Conservation (phyloP, 1,139 yeast species). For the Debaryomyces coudertii region DNA sequence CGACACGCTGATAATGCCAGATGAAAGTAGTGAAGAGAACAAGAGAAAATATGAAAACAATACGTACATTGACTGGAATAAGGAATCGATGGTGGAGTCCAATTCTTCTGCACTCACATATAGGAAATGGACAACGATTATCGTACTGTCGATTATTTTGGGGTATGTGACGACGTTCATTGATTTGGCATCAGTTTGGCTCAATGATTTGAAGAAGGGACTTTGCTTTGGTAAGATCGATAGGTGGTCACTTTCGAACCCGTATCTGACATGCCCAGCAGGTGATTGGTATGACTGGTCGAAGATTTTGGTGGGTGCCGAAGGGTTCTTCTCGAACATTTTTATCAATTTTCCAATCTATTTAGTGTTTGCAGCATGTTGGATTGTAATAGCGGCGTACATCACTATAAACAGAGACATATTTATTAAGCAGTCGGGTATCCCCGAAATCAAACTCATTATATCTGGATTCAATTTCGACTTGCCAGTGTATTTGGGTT, state of each 20-base stretch:
- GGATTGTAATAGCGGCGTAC: conserved; percentile 33
- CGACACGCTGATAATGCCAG: not conserved
- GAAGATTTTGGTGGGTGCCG: conserved; percentile 28
- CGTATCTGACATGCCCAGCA: conserved; percentile 49
- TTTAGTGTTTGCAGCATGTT: conserved; percentile 30
- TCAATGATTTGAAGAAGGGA: conserved; percentile 62
- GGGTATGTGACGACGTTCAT: conserved; percentile 64
- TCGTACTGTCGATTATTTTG: conserved; percentile 55
- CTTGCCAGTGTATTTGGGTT: conserved; percentile 48
- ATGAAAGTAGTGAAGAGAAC: not conserved
- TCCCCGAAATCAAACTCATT: conserved; percentile 67
- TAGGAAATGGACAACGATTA: conserved; percentile 60
- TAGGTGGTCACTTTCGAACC: conserved; percentile 47
- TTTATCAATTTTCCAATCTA: conserved; percentile 45
- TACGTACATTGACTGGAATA: conserved; percentile 43
- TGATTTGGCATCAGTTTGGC: conserved; percentile 63
- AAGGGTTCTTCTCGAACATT: conserved; percentile 21
- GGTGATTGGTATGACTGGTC: conserved; percentile 50
- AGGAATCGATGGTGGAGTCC: conserved; percentile 25
- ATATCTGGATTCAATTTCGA: conserved; percentile 60
- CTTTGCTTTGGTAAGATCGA: conserved; percentile 41
- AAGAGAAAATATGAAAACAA: conserved; percentile 27
- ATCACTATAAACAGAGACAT: conserved; percentile 41
- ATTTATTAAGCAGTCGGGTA: conserved; percentile 63
- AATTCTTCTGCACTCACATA: conserved; percentile 14